phyloP scores from a whole-genome alignment of 352 stramenopile genomes.

The Phytophthora kernoviae region DNA sequence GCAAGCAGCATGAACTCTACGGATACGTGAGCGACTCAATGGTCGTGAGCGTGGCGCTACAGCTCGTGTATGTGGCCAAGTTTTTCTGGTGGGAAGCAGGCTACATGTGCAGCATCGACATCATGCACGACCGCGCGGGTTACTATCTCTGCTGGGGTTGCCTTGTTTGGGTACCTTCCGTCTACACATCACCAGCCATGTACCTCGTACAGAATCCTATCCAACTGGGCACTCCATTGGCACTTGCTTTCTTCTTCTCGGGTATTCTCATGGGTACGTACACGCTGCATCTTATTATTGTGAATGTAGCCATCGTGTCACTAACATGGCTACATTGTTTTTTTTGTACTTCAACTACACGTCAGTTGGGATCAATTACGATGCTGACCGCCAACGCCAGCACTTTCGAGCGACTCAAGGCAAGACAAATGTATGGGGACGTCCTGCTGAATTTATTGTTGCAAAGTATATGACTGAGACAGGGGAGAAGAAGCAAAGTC shows the following conservation, averaged over 20 bases:
- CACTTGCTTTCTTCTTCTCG: constrained; percentile 63
- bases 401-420: constrained; percentile 89
- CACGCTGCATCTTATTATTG: background rate
- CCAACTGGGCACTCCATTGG: constrained; percentile 47
- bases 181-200: constrained; percentile 96
- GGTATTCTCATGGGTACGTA: constrained; percentile 80
- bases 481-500: constrained; percentile 87
- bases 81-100: constrained; percentile 97
- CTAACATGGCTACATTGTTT: constrained; percentile 1
- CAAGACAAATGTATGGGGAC: constrained; percentile 92
- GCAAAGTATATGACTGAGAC: constrained; percentile 93
- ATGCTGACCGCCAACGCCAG: constrained; percentile 94
- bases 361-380: constrained; percentile 94
- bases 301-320: background rate
- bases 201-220: constrained; percentile 93
- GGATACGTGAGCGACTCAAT: constrained; percentile 89
- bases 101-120: constrained; percentile 99
- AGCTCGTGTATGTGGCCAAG: constrained; percentile 97
- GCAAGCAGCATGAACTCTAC: constrained; percentile 84
- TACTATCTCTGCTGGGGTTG: constrained; percentile 98
- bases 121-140: constrained; percentile 94
- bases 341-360: constrained; percentile 5
- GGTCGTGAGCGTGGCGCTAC: constrained; percentile 83
- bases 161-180: constrained; percentile 95
- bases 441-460: constrained; percentile 91